phyloP scores from a whole-genome alignment of 2,329 filamentous ascomycete genomes.

The Paraphoma sp. region DNA sequence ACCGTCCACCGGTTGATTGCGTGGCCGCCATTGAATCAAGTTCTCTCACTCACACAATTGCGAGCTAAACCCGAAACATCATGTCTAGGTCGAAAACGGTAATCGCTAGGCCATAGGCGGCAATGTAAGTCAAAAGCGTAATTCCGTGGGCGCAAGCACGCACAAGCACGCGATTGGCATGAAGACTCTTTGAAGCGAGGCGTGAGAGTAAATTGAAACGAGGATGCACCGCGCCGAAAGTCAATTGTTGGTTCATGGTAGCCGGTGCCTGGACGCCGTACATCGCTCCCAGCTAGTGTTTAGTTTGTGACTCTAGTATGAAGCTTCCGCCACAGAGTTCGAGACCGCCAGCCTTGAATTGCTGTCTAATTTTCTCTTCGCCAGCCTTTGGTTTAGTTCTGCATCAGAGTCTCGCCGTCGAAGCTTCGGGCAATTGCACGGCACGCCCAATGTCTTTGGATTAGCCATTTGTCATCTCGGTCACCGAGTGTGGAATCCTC shows the following conservation, averaged over 20 bases:
- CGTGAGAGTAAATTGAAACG: background rate
- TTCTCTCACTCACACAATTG: conserved; percentile 15
- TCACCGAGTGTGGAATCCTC: background rate
- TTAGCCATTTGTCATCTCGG: background rate
- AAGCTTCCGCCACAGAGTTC: too few species aligned
- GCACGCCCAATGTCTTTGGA: background rate
- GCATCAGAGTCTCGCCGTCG: too few species aligned
- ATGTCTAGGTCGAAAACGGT: conserved; percentile 8
- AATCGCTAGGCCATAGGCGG: conserved; percentile 9
- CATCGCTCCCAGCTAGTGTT: too few species aligned
- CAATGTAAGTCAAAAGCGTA: conserved; percentile 11
- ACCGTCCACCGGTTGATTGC: conserved; percentile 17
- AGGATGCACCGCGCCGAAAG: background rate
- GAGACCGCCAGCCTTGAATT: too few species aligned
- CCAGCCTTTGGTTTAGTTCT: too few species aligned
- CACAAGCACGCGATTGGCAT: conserved; percentile 1
- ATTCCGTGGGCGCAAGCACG: conserved; percentile 2
- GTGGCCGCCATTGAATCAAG: conserved; percentile 18
- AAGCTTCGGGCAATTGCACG: too few species aligned
- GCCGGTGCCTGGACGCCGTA: background rate
- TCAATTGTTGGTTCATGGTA: background rate
- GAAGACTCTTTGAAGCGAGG: background rate
- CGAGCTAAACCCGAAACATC: conserved; percentile 8
- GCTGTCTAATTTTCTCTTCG: too few species aligned
- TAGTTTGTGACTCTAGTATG: too few species aligned